Conservation (phyloP, 2,329 filamentous ascomycete genomes). For the Samsoniella hepiali region DNA sequence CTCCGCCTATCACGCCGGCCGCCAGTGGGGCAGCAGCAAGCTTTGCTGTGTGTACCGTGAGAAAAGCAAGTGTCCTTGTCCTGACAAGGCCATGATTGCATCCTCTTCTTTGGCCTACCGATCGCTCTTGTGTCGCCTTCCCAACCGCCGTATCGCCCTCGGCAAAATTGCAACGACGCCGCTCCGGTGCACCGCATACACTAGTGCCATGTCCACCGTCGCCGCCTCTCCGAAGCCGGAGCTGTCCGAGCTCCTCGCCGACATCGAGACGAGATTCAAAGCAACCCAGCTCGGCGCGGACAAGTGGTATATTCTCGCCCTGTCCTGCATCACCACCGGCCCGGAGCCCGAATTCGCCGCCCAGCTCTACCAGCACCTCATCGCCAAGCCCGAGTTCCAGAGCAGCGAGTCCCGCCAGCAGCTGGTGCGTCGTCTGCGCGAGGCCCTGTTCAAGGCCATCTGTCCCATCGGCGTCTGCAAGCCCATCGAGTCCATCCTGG, state of each 20-base stretch:
- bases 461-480: conserved; percentile 60
- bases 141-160: background rate
- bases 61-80: background rate
- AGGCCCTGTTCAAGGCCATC: conserved; percentile 57
- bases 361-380: conserved; percentile 55
- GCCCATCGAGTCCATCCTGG: conserved; percentile 56
- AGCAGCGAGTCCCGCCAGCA: conserved; percentile 42
- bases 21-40: background rate
- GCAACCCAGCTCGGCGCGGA: conserved; percentile 10
- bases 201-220: background rate
- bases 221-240: conserved; percentile 6
- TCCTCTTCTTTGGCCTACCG: no score
- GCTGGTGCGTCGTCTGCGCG: conserved; percentile 51
- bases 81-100: background rate
- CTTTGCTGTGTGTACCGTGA: background rate
- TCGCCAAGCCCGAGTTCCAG: conserved; percentile 43
- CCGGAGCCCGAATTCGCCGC: conserved; percentile 44
- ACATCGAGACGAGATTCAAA: conserved; percentile 14
- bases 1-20: background rate
- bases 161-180: background rate
- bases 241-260: conserved; percentile 2
- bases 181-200: background rate
- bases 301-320: conserved; percentile 21
- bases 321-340: conserved; percentile 21
- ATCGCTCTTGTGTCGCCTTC: background rate